Conservation (phyloP, 441 rosid species). For the Breynia disticha region DNA sequence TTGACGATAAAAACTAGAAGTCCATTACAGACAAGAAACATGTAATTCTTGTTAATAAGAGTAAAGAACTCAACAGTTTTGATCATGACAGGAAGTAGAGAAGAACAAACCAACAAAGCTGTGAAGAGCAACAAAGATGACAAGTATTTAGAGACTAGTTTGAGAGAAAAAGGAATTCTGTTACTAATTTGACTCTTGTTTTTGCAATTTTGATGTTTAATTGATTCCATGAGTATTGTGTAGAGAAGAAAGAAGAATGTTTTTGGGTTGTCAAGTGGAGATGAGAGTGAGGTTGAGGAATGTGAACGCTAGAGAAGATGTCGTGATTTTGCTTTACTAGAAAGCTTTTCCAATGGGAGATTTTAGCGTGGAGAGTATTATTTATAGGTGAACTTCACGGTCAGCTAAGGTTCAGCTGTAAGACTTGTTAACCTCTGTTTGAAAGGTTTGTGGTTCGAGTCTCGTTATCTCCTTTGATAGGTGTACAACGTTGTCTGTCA, state of each 20-base stretch:
- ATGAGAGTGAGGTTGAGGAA: too few relatives aligned
- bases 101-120: slow-evolving; percentile 27
- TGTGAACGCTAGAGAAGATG: too few relatives aligned
- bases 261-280: not conserved
- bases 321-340: too few relatives aligned
- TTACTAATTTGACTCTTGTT: not conserved
- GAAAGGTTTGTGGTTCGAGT: too few relatives aligned
- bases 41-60: slow-evolving; percentile 40
- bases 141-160: slow-evolving; percentile 21
- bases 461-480: too few relatives aligned
- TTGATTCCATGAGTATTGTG: slow-evolving; percentile 4
- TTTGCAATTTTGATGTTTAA: not conserved
- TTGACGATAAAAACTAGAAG: slow-evolving; percentile 45
- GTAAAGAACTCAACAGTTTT: too few relatives aligned
- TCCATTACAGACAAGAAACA: slow-evolving; percentile 76
- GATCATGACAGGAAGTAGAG: slow-evolving; percentile 22
- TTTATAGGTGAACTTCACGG: too few relatives aligned
- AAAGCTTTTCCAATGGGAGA: too few relatives aligned
- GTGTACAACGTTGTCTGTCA: too few relatives aligned
- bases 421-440: too few relatives aligned
- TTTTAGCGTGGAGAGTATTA: too few relatives aligned
- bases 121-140: slow-evolving; percentile 31
- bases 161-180: not conserved
- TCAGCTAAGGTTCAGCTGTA: too few relatives aligned
- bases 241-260: not conserved